Evolutionary conservation across 257 asterid genomes (phyloP).

Genomic region (Solanum commersonii): DNA sequence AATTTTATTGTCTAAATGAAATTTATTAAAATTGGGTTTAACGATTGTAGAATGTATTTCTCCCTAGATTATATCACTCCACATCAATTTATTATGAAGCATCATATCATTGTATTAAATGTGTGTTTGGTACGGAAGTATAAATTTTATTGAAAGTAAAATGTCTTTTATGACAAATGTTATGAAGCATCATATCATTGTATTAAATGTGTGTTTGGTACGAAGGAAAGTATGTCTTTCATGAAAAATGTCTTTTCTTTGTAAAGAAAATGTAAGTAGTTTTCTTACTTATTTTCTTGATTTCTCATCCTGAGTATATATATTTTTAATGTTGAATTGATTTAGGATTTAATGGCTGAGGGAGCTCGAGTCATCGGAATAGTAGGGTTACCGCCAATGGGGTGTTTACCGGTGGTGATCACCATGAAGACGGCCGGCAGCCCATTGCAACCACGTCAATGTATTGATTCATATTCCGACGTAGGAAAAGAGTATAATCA

Average conservation of each 20-base stretch:
- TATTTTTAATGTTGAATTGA: neutral
- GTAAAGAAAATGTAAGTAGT: no score
- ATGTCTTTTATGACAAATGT: no score
- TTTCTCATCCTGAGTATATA: neutral
- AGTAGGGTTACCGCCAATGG: conserved; percentile 61
- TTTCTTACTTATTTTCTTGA: no score
- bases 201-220: no score
- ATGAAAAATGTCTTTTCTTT: no score
- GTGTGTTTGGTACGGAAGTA: no score
- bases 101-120: neutral
- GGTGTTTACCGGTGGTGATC: conserved; percentile 60
- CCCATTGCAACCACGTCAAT: conserved; percentile 23
- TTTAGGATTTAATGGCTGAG: conserved; percentile 29
- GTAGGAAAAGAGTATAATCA: conserved; percentile 44
- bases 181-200: neutral
- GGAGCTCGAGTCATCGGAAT: conserved; percentile 43
- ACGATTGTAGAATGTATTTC: no score
- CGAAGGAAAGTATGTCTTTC: no score
- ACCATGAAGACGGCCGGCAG: conserved; percentile 11
- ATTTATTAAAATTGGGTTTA: no score
- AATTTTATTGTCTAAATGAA: neutral
- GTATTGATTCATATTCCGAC: conserved; percentile 29
- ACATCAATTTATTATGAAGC: neutral
- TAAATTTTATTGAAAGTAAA: no score
- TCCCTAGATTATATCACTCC: no score